phyloP scores from a whole-genome alignment of 345 rosid genomes.

The Punica granatum region DNA sequence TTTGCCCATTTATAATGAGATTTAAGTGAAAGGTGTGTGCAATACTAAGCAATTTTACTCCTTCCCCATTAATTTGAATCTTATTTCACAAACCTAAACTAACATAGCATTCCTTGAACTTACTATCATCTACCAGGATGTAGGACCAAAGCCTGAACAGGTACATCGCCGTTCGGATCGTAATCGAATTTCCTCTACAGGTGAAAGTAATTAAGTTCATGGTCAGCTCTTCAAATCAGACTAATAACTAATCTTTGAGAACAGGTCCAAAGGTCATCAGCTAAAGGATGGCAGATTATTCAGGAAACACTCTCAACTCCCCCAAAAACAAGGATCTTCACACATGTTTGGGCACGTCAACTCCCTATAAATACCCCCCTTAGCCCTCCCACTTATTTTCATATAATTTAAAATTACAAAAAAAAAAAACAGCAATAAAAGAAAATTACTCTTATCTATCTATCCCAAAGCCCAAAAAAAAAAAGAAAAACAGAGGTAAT shows the following conservation, averaged over 20 bases:
- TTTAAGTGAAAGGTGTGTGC: no score
- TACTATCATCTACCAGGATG: no score
- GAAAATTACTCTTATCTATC: neutral
- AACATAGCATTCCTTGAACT: no score
- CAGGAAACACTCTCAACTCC: neutral
- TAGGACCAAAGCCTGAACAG: no score
- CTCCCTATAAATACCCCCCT: neutral
- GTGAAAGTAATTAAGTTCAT: neutral
- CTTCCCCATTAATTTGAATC: no score
- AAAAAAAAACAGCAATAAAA: neutral
- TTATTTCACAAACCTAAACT: no score
- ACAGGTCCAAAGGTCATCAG: neutral
- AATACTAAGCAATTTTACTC: no score
- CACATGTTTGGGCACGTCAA: neutral
- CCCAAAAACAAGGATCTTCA: constrained; percentile 2
- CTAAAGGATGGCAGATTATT: constrained; percentile 1
- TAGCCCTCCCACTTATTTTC: neutral
- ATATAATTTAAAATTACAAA: neutral
- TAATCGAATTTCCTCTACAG: no score
- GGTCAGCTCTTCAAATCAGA: neutral
- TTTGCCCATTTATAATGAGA: no score
- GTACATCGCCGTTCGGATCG: no score
- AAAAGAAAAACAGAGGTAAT: neutral
- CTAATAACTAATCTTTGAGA: neutral
- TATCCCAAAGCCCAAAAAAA: neutral